phyloP scores from a whole-genome alignment of 192 early-diverging fungal genomes.

The Spinellus fusiger region DNA sequence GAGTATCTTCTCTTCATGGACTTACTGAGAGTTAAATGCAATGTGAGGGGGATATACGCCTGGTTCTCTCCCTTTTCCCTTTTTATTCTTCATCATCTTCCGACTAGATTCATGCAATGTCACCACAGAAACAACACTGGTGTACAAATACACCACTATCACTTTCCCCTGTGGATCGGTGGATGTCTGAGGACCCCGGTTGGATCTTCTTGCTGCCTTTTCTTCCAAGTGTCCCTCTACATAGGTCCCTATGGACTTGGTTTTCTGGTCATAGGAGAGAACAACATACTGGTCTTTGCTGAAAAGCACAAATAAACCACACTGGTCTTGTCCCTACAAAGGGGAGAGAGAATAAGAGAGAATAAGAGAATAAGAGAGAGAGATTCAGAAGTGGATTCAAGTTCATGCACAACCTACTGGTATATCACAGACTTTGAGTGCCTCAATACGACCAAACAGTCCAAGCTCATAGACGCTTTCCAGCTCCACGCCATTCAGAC shows the following conservation, averaged over 20 bases:
- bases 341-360: neutral
- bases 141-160: conserved; percentile 57
- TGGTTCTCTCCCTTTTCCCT: neutral
- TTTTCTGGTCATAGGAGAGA: conserved; percentile 54
- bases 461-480: conserved; percentile 50
- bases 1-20: conserved; percentile 10
- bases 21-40: neutral
- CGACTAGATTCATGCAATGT: conserved; percentile 34
- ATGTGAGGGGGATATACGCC: neutral
- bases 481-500: conserved; percentile 32
- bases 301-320: conserved; percentile 61
- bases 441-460: conserved; percentile 65
- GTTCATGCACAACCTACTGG: conserved; percentile 8
- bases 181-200: conserved; percentile 43
- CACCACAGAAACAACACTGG: conserved; percentile 63
- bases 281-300: conserved; percentile 60
- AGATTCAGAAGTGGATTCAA: neutral
- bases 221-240: conserved; percentile 54
- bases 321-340: conserved; percentile 45
- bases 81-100: neutral
- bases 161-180: conserved; percentile 53
- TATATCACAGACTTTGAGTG: conserved; percentile 40
- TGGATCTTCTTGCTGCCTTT: conserved; percentile 43
- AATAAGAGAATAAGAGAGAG: neutral
- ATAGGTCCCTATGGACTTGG: conserved; percentile 45